phyloP scores from a whole-genome alignment of 2,329 filamentous ascomycete genomes.

The Periconia sp. region DNA sequence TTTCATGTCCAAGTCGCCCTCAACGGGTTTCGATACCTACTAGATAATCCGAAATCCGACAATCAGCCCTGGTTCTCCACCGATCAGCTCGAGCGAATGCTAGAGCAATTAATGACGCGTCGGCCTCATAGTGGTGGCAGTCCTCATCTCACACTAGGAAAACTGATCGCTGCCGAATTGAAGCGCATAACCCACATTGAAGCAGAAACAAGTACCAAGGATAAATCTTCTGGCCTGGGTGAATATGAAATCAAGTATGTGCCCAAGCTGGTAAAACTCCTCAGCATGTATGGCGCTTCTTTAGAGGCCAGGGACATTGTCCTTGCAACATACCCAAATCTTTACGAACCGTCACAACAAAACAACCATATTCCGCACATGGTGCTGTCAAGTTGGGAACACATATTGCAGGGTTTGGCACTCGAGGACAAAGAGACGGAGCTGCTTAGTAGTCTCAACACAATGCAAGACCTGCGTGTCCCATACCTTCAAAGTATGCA shows the following conservation, averaged over 20 bases:
- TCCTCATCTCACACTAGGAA: slow-evolving; percentile 46
- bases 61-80: slow-evolving; percentile 35
- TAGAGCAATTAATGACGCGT: slow-evolving; percentile 14
- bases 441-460: slow-evolving; percentile 58
- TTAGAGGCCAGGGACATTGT: slow-evolving; percentile 29
- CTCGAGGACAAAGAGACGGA: slow-evolving; percentile 60
- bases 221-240: background rate
- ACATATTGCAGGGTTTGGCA: slow-evolving; percentile 63
- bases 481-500: slow-evolving; percentile 46
- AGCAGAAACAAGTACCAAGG: background rate
- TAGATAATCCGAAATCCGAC: slow-evolving; percentile 32
- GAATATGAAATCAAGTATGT: slow-evolving; percentile 1
- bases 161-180: slow-evolving; percentile 34
- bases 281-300: slow-evolving; percentile 28
- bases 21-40: slow-evolving; percentile 64
- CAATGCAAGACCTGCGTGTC: slow-evolving; percentile 49
- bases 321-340: slow-evolving; percentile 6
- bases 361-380: background rate
- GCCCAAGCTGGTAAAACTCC: slow-evolving; percentile 17
- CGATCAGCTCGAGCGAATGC: slow-evolving; percentile 17
- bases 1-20: slow-evolving; percentile 57
- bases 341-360: slow-evolving; percentile 4
- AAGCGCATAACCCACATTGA: slow-evolving; percentile 9
- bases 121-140: slow-evolving; percentile 41
- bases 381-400: slow-evolving; percentile 22